Percentiles rank a stretch among this genome's conserved stretches.
phyloP scores from a whole-genome alignment of 805 yeast genomes.

The Candida odintsovae region DNA sequence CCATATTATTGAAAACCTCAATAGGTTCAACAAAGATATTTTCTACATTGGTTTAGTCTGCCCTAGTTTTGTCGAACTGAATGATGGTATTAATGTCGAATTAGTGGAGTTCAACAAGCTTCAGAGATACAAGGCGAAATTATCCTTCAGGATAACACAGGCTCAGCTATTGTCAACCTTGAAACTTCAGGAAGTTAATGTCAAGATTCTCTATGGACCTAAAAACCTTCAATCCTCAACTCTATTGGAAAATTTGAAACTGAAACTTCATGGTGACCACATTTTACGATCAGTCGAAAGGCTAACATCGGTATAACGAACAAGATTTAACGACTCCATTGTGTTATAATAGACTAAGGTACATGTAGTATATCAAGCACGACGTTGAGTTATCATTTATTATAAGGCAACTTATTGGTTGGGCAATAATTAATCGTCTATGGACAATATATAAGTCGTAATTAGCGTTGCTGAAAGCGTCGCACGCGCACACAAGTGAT shows the following conservation, averaged over 20 bases:
- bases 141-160: constrained; percentile 10
- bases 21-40: constrained; percentile 11
- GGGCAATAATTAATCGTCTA: neutral
- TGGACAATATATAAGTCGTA: neutral
- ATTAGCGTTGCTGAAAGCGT: neutral
- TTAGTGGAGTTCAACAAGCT: constrained; percentile 14
- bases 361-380: neutral
- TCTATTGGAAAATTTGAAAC: constrained; percentile 11
- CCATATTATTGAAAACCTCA: constrained; percentile 1
- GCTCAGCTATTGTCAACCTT: constrained; percentile 4
- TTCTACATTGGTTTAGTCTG: constrained; percentile 13
- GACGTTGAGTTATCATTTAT: neutral
- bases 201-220: constrained; percentile 14
- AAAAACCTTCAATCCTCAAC: constrained; percentile 1
- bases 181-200: constrained; percentile 2
- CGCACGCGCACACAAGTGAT: neutral
- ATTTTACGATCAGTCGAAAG: constrained; percentile 5
- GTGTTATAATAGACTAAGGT: neutral
- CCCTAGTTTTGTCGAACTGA: constrained; percentile 7
- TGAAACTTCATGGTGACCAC: neutral
- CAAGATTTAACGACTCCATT: neutral
- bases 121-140: constrained; percentile 13
- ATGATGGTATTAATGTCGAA: constrained; percentile 7
- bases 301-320: neutral
- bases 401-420: neutral